Conservation (phyloP, 2,329 filamentous ascomycete species). For the Diaporthe velutina region DNA sequence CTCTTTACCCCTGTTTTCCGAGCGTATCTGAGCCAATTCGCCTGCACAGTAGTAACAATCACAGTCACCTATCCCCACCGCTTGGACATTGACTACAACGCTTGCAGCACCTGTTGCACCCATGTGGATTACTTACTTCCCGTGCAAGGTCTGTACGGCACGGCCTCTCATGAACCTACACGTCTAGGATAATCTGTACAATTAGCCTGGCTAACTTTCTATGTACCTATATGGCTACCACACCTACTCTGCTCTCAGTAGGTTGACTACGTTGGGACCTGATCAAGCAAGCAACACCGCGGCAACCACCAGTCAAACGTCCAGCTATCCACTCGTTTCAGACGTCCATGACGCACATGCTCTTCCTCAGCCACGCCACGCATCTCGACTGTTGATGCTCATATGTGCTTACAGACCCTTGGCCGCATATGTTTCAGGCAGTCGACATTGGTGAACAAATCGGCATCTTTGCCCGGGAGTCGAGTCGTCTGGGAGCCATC, state of each 20-base stretch:
- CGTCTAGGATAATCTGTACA: too few species aligned
- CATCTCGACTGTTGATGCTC: neutral
- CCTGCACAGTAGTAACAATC: neutral
- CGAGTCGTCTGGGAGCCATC: slow-evolving; percentile 7
- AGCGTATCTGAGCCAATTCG: neutral
- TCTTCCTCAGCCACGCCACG: neutral
- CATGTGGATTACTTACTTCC: too few species aligned
- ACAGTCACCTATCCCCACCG: neutral
- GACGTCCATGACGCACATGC: neutral
- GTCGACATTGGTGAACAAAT: slow-evolving; percentile 2
- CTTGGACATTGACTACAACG: neutral
- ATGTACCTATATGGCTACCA: too few species aligned
- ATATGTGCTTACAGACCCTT: slow-evolving; percentile 1
- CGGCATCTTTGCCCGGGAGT: neutral
- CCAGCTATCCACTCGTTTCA: neutral
- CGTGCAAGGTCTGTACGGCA: too few species aligned
- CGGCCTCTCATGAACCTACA: too few species aligned
- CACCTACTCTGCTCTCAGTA: too few species aligned
- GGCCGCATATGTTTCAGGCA: slow-evolving; percentile 24
- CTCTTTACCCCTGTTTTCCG: slow-evolving; percentile 15
- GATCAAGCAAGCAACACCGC: neutral
- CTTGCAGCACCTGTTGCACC: too few species aligned
- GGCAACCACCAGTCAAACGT: neutral
- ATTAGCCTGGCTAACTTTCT: too few species aligned
- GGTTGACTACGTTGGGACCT: too few species aligned